Conservation (phyloP, 75 land plant species). For the Larix kaempferi region DNA sequence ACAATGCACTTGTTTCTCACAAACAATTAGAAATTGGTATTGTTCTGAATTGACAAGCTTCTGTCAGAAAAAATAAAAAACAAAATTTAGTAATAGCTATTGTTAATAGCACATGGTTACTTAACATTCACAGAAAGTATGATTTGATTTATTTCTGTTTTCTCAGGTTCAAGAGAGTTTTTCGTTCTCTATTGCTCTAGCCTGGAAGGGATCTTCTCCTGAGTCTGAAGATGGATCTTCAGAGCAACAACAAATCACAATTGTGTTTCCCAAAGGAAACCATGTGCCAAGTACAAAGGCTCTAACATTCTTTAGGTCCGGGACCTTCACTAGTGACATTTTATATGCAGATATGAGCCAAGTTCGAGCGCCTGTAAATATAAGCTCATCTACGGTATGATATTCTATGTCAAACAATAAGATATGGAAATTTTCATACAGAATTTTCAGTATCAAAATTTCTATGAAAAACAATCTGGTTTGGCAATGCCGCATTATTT, state of each 20-base stretch:
- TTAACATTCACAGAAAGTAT: no score
- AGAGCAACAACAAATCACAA: conserved; percentile 30
- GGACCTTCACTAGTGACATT: conserved; percentile 73
- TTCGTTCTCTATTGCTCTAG: conserved; percentile 61
- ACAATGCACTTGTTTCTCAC: conserved; percentile 25
- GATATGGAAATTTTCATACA: not conserved
- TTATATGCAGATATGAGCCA: conserved; percentile 66
- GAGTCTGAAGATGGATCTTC: conserved; percentile 47
- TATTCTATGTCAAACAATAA: not conserved
- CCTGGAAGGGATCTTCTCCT: conserved; percentile 71
- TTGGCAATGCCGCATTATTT: not conserved
- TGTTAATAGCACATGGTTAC: no score
- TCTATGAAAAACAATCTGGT: not conserved
- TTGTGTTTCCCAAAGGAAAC: conserved; percentile 85
- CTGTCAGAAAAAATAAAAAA: no score
- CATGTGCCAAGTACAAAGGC: conserved; percentile 76
- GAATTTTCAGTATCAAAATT: no score
- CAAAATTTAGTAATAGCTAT: no score
- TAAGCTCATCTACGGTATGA: conserved; percentile 76
- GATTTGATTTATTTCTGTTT: conserved; percentile 6
- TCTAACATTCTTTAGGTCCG: conserved; percentile 64
- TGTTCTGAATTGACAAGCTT: no score
- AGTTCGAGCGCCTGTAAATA: conserved; percentile 43
- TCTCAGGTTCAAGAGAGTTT: conserved; percentile 75
- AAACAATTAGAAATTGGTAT: conserved; percentile 18